Conservation (phyloP, 331 rosid species). For the Quercus tomentella region DNA sequence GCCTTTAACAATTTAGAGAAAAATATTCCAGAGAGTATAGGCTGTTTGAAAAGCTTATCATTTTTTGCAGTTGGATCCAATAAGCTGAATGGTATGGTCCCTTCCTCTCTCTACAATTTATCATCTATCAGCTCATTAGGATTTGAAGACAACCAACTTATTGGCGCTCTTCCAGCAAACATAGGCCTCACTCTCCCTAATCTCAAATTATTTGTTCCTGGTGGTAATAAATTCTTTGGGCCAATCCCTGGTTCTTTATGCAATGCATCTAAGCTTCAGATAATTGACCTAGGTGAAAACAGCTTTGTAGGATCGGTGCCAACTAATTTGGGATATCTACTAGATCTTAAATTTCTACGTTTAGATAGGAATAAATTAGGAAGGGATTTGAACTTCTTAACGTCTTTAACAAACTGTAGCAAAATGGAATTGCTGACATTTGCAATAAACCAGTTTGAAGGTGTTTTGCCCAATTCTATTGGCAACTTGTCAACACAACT, state of each 20-base stretch:
- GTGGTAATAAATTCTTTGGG: too few relatives aligned
- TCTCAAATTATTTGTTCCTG: not conserved
- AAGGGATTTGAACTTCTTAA: constrained; percentile 20
- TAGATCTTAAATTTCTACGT: too few relatives aligned
- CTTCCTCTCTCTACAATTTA: constrained; percentile 37
- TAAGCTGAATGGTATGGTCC: not conserved
- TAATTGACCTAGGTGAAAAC: fast-evolving
- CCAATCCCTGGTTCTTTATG: too few relatives aligned
- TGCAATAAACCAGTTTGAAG: constrained; percentile 25
- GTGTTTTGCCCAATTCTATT: constrained; percentile 6
- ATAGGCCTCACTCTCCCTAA: constrained; percentile 32
- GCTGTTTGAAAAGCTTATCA: too few relatives aligned
- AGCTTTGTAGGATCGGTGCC: constrained; percentile 6
- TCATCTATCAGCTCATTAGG: not conserved
- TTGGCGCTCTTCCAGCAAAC: constrained; percentile 31
- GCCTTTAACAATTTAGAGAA: too few relatives aligned
- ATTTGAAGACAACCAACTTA: not conserved
- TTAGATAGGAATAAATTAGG: not conserved
- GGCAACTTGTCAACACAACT: constrained; percentile 15
- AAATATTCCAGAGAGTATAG: too few relatives aligned
- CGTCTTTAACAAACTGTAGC: constrained; percentile 19
- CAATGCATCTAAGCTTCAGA: not conserved
- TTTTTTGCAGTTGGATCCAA: fast-evolving
- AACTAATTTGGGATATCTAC: too few relatives aligned
- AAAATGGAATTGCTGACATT: too few relatives aligned